Conservation (phyloP, 345 rosid species). For the Syzygium oleosum region DNA sequence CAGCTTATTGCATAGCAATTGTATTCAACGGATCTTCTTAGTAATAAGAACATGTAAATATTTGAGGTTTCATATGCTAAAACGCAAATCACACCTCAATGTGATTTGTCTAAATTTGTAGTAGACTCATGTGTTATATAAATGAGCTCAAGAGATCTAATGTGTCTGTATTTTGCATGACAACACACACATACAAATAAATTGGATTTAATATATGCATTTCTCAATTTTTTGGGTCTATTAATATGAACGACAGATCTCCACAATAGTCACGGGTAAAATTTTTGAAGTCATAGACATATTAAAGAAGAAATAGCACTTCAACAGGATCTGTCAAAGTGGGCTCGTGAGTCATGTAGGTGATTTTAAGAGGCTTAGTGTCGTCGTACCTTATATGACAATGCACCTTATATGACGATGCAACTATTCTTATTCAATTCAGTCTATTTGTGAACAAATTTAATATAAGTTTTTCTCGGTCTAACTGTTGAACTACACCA, state of each 20-base stretch:
- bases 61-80: too few species aligned
- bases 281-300: neutral
- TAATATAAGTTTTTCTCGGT: too few species aligned
- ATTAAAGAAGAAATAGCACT: neutral
- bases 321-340: neutral
- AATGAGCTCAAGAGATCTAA: neutral
- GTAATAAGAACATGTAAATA: too few species aligned
- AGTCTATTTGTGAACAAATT: neutral
- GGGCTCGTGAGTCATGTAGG: neutral
- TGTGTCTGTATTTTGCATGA: neutral
- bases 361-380: neutral
- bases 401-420: too few species aligned
- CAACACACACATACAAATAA: neutral
- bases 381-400: neutral
- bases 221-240: neutral
- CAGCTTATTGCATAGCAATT: neutral
- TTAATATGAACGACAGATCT: neutral
- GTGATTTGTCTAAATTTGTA: neutral
- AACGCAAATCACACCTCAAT: neutral
- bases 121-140: neutral
- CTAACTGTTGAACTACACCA: too few species aligned
- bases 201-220: neutral
- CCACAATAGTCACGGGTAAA: neutral
- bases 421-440: neutral
- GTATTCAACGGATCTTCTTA: neutral